Evolutionary conservation across 1,284 basidiomycete species (phyloP).

Genomic region (Amylostereum areolatum): DNA sequence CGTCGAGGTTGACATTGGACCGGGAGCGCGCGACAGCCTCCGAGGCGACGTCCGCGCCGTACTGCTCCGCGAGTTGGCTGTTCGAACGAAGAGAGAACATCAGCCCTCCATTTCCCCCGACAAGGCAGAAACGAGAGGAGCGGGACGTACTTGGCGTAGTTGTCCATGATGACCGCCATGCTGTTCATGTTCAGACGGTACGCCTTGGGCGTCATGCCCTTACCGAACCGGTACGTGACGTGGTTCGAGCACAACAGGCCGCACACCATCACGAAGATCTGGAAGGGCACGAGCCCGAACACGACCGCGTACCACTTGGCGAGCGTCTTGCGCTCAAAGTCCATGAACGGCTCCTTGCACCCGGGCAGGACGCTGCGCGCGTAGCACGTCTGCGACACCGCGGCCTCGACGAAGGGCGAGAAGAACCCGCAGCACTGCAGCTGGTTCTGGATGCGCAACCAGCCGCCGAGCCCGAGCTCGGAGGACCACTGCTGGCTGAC

Average conservation of each 20-base stretch:
- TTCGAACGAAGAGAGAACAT: neutral
- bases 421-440: constrained; percentile 59
- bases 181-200: constrained; percentile 52
- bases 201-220: constrained; percentile 60
- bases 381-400: constrained; percentile 51
- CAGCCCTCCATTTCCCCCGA: neutral
- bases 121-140: neutral
- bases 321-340: constrained; percentile 42
- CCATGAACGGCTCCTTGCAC: constrained; percentile 50
- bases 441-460: constrained; percentile 51
- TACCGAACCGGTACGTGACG: constrained; percentile 61
- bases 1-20: constrained; percentile 29
- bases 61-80: constrained; percentile 40
- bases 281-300: constrained; percentile 49
- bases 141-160: constrained; percentile 45
- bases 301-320: constrained; percentile 48
- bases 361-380: constrained; percentile 48
- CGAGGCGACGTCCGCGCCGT: constrained; percentile 35
- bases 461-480: constrained; percentile 38
- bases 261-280: constrained; percentile 44
- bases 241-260: constrained; percentile 55
- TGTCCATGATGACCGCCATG: constrained; percentile 60
- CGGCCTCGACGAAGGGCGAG: constrained; percentile 53
- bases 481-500: constrained; percentile 55
- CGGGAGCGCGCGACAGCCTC: constrained; percentile 34